Evolutionary conservation across 345 rosid genomes (phyloP), one percentile per base, ranked within the genome.

Genomic region (Erodium maritimum): DNA sequence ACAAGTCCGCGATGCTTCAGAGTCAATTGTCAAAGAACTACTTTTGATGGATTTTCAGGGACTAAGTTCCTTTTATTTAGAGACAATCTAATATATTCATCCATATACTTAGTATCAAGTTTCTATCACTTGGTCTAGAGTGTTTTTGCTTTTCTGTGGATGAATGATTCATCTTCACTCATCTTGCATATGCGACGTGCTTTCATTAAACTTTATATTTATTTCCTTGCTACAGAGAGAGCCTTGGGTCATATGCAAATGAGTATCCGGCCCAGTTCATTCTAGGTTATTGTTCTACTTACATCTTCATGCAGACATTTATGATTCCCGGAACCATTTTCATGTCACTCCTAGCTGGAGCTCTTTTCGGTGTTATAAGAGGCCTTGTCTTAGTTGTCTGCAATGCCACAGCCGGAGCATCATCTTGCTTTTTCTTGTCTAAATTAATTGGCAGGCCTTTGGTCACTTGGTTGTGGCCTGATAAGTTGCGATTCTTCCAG

Each of bases 311-410:
- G 99, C 99, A 93, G 79, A 93, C 99, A 19, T 93, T 93, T 62
- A 93, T 93, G 99, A 93, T 93, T 61, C 99, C 99, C 12, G 99
- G 99, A 71, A 93, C 99, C 19, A 86, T 93, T 79, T 93, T 93
- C 77, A 86, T 93, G 99, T 93, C 99, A 51, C 61, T 89, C 68
- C 89, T 93, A 14, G 99, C 99, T 24, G 99, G 99, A 64, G 99
- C 99, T 52, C 95, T 93, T 63, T 93, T 86, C 67, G 99, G 99
- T 0, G 91, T 87, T 50, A 56, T 87, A 34, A 81, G 87, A 78
- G 99, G 96, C 59, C 80, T 93, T 65, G 22, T 93, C 72, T 71
- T 93, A 37, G 99, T 93, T 60, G 86, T 93, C 67, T 83, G 86
- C 76, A 93, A 93, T 58, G 89, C 99, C 50, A 82, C 99, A 0